Conservation (phyloP, 495 filamentous ascomycete species). For the Jackrogersella minutella region DNA sequence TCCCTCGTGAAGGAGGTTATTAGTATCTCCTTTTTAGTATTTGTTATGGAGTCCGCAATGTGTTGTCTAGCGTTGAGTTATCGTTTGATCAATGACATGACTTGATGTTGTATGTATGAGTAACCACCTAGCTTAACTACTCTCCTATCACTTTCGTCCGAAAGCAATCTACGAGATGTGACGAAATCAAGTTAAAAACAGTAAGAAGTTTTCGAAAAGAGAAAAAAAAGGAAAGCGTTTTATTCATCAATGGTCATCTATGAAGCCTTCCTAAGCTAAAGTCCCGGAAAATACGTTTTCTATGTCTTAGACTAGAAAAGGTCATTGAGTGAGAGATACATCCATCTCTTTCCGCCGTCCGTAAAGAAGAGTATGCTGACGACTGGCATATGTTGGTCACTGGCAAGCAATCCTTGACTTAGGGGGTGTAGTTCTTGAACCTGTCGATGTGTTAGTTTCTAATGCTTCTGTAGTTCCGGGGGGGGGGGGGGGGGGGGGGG, state of each 20-base stretch:
- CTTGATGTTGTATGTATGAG: no score
- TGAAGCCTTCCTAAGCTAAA: background rate
- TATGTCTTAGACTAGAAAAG: constrained; percentile 13
- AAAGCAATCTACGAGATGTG: no score
- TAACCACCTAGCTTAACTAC: no score
- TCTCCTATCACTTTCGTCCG: no score
- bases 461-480: background rate
- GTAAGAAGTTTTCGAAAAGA: background rate
- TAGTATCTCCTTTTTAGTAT: no score
- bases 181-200: background rate
- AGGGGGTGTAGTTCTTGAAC: constrained; percentile 24
- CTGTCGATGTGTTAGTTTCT: constrained; percentile 9
- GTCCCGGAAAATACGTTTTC: constrained; percentile 3
- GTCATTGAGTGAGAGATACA: constrained; percentile 6
- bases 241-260: constrained; percentile 20
- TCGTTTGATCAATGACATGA: no score
- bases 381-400: background rate
- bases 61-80: no score
- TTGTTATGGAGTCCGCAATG: no score
- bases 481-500: no score
- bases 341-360: background rate
- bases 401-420: background rate
- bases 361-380: background rate
- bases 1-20: no score
- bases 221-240: background rate